Evolutionary conservation across 2,329 filamentous ascomycete genomes (phyloP).

Genomic region (Verticillium longisporum): DNA sequence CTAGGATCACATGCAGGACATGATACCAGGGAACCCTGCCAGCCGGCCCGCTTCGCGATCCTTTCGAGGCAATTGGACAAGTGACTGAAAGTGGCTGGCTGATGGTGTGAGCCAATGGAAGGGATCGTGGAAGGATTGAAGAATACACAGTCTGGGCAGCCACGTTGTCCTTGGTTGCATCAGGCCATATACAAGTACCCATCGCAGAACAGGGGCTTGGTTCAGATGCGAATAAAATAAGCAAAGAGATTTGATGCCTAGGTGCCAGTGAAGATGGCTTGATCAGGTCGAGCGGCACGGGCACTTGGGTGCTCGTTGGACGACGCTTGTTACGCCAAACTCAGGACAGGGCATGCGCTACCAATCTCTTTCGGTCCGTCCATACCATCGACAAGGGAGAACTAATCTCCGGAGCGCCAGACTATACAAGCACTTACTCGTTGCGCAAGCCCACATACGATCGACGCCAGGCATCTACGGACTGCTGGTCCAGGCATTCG

Average conservation of each 20-base stretch:
- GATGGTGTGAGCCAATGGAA: neutral
- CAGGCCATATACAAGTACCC: neutral
- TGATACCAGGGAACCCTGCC: neutral
- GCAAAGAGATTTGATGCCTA: neutral
- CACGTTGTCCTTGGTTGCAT: neutral
- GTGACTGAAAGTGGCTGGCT: neutral
- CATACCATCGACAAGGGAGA: neutral
- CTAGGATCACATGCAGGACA: neutral
- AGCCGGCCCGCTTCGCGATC: neutral
- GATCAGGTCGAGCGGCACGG: too few species aligned
- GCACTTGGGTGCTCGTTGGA: too few species aligned
- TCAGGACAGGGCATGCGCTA: neutral
- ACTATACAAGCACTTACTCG: neutral
- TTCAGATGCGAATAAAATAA: neutral
- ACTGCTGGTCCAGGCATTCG: neutral
- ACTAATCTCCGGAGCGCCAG: neutral
- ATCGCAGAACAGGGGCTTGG: neutral
- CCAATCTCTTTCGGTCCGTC: neutral
- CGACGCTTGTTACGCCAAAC: neutral
- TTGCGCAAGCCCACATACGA: neutral
- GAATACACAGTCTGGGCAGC: neutral
- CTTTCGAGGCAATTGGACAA: neutral
- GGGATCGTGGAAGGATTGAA: neutral
- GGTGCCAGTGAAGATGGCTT: too few species aligned
- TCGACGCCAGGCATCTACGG: neutral